Evolutionary conservation across 129 eudicot species (phyloP).

Genomic region (Pulicaria dysenterica): DNA sequence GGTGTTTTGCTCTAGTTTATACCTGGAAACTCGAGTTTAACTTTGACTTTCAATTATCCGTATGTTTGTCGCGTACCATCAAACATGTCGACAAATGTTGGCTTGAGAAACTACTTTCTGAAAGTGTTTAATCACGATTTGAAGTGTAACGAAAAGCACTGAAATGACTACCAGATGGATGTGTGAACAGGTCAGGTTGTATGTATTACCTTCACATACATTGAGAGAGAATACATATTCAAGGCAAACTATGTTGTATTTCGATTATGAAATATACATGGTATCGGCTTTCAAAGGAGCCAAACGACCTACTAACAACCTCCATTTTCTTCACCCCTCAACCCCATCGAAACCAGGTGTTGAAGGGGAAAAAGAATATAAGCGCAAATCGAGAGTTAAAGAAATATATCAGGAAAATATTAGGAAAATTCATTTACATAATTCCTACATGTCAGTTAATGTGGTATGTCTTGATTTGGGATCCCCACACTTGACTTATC

Average conservation of each 20-base stretch:
- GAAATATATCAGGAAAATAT: conserved; percentile 28
- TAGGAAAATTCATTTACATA: conserved; percentile 43
- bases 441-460: conserved; percentile 28
- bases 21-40: too few species aligned
- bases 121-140: too few species aligned
- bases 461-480: conserved; percentile 61
- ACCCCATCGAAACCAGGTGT: conserved; percentile 29
- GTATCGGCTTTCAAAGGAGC: conserved; percentile 41
- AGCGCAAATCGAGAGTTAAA: conserved; percentile 15
- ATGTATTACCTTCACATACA: too few species aligned
- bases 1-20: too few species aligned
- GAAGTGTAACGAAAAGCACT: too few species aligned
- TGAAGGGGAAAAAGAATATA: conserved; percentile 20
- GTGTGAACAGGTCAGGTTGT: too few species aligned
- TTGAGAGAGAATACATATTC: background rate
- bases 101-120: too few species aligned
- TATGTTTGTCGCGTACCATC: too few species aligned
- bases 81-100: too few species aligned
- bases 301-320: conserved; percentile 42
- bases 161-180: too few species aligned
- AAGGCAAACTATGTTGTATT: conserved; percentile 26
- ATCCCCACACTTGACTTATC: conserved; percentile 83
- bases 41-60: too few species aligned
- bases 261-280: conserved; percentile 55
- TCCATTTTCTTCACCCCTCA: conserved; percentile 54